These are phyloP conservation scores for Peziza echinospora DNA, from an alignment of 495 filamentous ascomycete species.

Conservation along the genomic window DNA sequence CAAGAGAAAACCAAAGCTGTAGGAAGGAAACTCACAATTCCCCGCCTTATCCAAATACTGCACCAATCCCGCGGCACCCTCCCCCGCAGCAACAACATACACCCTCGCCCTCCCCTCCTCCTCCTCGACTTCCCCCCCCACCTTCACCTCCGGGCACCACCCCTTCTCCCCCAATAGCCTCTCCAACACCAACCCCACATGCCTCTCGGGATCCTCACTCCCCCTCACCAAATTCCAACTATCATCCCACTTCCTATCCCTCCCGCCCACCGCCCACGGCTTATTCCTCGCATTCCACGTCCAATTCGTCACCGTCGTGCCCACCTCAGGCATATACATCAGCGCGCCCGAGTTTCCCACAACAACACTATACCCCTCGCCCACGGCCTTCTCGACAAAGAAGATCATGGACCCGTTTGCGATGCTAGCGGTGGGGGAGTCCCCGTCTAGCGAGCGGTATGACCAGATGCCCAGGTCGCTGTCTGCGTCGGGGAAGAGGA, in stretches of 20 bases:
- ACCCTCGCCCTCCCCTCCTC: constrained; percentile 28
- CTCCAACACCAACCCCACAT: constrained; percentile 43
- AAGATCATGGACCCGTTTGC: constrained; percentile 13
- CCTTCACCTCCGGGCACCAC: too few relatives aligned
- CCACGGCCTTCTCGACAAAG: constrained; percentile 6
- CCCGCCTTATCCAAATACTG: constrained; percentile 8
- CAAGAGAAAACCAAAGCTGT: too few relatives aligned
- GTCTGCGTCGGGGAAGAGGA: constrained; percentile 13
- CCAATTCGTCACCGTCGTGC: constrained; percentile 30
- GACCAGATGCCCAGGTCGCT: constrained; percentile 13
- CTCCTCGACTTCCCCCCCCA: constrained; percentile 30
- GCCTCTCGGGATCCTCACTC: constrained; percentile 30
- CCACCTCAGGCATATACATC: constrained; percentile 39
- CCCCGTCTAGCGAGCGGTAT: constrained; percentile 9
- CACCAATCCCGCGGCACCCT: constrained; percentile 9
- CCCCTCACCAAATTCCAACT: constrained; percentile 34
- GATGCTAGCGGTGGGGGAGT: constrained; percentile 4
- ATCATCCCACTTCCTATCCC: constrained; percentile 29
- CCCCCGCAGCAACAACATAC: constrained; percentile 34
- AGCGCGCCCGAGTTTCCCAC: constrained; percentile 54
- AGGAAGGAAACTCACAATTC: too few relatives aligned
- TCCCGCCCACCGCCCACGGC: constrained; percentile 26
- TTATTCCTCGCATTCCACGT: constrained; percentile 24
- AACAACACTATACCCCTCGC: constrained; percentile 26
- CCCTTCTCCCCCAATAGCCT: constrained; percentile 26